phyloP scores from a whole-genome alignment of 148 eudicot genomes.

The Rhododendron kiyosumense region DNA sequence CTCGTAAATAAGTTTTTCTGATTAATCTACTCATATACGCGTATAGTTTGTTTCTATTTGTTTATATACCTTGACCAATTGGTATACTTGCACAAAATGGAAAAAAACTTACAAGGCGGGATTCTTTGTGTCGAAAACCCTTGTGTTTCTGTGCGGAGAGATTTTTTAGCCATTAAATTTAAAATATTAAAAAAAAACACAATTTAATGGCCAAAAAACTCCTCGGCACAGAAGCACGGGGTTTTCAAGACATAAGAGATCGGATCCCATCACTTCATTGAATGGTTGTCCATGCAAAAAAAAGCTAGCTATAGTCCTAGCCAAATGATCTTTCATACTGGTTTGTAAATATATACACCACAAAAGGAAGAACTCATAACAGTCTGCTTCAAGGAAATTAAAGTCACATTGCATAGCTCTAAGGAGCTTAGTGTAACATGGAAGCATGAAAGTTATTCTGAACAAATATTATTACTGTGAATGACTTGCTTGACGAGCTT shows the following conservation, averaged over 20 bases:
- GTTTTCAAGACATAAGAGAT: too few species aligned
- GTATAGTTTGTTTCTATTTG: neutral
- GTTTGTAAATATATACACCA: neutral
- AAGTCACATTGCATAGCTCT: neutral
- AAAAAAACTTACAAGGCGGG: neutral
- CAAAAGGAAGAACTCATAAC: neutral
- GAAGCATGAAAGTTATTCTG: neutral
- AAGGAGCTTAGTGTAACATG: neutral
- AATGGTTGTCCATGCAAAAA: neutral
- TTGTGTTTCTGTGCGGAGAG: fast-evolving
- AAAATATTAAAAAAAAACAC: too few species aligned
- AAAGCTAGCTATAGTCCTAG: neutral
- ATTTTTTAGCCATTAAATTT: too few species aligned
- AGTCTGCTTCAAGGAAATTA: neutral
- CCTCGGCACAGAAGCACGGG: too few species aligned
- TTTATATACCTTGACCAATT: neutral
- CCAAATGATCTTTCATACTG: neutral
- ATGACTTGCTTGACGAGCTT: neutral
- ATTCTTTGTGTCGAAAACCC: too few species aligned
- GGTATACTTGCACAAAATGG: neutral
- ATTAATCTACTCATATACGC: neutral
- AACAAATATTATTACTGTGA: neutral
- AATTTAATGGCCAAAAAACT: too few species aligned
- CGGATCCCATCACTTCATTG: neutral
- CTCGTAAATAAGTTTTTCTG: too few species aligned